Evolutionary conservation across 345 rosid species (phyloP), one percentile per base, ranked within the genome.

Genomic region (Bruguiera sexangula): DNA sequence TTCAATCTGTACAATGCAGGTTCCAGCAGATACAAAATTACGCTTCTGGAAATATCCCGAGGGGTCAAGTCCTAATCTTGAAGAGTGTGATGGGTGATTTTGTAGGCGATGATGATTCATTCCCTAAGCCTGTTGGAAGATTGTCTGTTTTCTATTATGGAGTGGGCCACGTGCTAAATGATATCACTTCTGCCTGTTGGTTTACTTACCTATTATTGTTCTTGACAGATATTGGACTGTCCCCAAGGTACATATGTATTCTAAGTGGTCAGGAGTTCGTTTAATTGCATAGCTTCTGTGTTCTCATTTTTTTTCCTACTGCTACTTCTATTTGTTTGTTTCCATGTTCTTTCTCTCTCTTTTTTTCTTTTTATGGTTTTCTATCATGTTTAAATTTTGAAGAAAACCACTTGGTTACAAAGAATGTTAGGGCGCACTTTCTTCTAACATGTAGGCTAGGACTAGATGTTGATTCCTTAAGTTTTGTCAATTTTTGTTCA

Each of bases 171-270:
- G 89, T 94, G 97, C 96, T 94, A 30, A 94, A 94, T 77, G 97
- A 94, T 85, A 89, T 94, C 76, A 89, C 98, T 71, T 84, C 98
- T 78, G 84, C 98, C 34, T 91, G 97, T 75, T 94, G 98, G 98
- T 94, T 94, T 80, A 94, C 97, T 64, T 94, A 94, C 75, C 95
- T 94, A 66, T 83, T 94, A 63, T 57, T 89, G 69, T 94, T 94
- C 78, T 72, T 94, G 76, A 88, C 96, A 11, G 93, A 94, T 55
- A 94, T 89, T 8, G 98, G 97, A 51, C 93, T 94, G 65, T 82
- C 97, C 8, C 91, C 93, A 1, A 91, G 90, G 97, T 89, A 66
- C 34, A 39, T 34, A 10, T 31, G 21, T 74, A 30, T n/a, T 10
- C 26, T 13, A 60, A 34, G 37, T 5, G 26, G 24, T 51, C 46